Base-by-base conservation (phyloP, 2,329 filamentous ascomycete species). In the Alternaria sp. region DNA sequence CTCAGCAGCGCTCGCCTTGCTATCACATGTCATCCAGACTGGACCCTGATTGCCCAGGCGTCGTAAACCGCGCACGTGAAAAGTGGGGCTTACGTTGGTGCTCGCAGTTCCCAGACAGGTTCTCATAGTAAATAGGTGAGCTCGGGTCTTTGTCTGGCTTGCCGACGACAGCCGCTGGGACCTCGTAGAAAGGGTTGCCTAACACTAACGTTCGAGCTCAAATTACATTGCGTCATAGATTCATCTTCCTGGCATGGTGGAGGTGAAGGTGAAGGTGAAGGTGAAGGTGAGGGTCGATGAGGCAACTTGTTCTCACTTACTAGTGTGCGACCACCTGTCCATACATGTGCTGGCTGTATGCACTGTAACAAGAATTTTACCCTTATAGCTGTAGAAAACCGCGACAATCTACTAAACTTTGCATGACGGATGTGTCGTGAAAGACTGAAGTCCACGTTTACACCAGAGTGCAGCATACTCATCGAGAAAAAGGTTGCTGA, bases 101-200 rank as follows among this genome's bases (percentile, higher is more conserved):
- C 59, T 17, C 6, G 61, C 61, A 50, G 57, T 55, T 45, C 52
- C 45, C 44, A 58, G 64, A 63, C 60, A 58, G 54, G 28, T 57
- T 2, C 44, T 55, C 50, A 66, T 55, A 66, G 45, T 57, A 62
- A 51, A 50, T 62, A 13, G 30, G 47, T 60, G 63, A 57, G 56
- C n/a, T 62, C 56, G 51, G 51, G 63, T 65, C 59, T 65, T 15
- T n/a, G 25, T 26, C 19, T 36, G 50, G 59, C 59, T 45, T 59
- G 28, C 59, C 52, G 46, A 61, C n/a, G 19, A 56, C 15, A 61
- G 47, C 44, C 57, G 57, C 12, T 57, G 49, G 57, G 45, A 61
- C 9, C 32, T 40, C 15, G 17, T 57, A 30, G 28, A 61, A 57
- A 30, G 12, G 30, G 54, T 10, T 63, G 60, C 61, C 64, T 64